Base-by-base conservation (phyloP, 352 stramenopile species). In the Phytophthora colocasiae region DNA sequence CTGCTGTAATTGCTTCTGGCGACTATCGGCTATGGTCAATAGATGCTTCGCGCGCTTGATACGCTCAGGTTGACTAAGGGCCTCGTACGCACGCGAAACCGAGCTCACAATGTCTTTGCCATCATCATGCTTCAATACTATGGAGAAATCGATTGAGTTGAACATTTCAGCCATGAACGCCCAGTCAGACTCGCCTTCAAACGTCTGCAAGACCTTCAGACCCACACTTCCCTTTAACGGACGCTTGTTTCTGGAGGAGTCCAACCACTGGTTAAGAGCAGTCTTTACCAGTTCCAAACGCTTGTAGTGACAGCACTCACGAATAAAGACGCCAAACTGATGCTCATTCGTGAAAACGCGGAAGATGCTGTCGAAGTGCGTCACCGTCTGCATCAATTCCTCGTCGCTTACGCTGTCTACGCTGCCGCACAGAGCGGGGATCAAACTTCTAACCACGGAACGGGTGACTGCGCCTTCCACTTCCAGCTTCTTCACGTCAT, bases 271-370 rank as follows among this genome's bases (percentile, higher is more conserved):
- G 34, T 71, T 60, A 2, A 85, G 46, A 10, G 63, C 53, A 50
- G 39, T 59, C 46, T 75, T 81, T 44, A 75, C 66, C 5, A 72
- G 47, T 2, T 22, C 44, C n/a, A 71, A 19, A 22, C 79, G 79
- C 26, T 62, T 69, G 53, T 51, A 62, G 51, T 70, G 61, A 47
- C 68, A 73, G 55, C 76, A 84, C 56, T 83, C 68, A 55, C 75
- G 69, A 34, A 87, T 44, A 34, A 85, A 83, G 38, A 75, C 47
- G 17, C 63, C 55, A 19, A 80, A 75, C 66, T 73, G 65, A 19
- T 75, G 72, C 36, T 70, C 63, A 45, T 73, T 84, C 22, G 70
- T 71, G 40, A 55, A 64, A 32, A 81, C 49, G 19, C 50, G 44
- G 49, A 88, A 85, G 7, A 81, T 57, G 7, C 38, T 36, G 14